These are phyloP conservation scores for Phialophora chinensis DNA, from an alignment of 2,329 filamentous ascomycete genomes.

Conservation along the genomic window DNA sequence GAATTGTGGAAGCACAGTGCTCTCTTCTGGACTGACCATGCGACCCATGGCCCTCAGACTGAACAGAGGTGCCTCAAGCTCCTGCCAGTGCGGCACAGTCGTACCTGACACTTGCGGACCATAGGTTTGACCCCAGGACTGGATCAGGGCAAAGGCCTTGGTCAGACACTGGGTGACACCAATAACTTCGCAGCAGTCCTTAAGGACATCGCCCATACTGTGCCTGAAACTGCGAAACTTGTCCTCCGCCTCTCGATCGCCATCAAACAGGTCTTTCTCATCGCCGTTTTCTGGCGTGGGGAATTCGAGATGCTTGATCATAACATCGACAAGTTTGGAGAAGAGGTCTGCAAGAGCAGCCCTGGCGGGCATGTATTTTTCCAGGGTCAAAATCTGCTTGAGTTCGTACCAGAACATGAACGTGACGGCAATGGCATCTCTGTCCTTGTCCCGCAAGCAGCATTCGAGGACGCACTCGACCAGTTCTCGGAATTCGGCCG, in stretches of 20 bases:
- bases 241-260: conserved; percentile 93
- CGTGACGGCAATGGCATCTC: conserved; percentile 89
- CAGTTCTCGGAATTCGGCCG: conserved; percentile 77
- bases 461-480: conserved; percentile 94
- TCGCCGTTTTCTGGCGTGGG: conserved; percentile 75
- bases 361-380: conserved; percentile 84
- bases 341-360: conserved; percentile 80
- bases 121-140: conserved; percentile 85
- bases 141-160: conserved; percentile 85
- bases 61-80: conserved; percentile 92
- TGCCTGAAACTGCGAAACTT: conserved; percentile 97
- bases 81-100: conserved; percentile 91
- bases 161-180: conserved; percentile 87
- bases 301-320: conserved; percentile 88
- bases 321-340: conserved; percentile 87
- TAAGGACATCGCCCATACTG: conserved; percentile 95
- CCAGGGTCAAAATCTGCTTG: conserved; percentile 92
- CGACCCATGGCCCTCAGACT: conserved; percentile 94
- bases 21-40: conserved; percentile 91
- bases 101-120: conserved; percentile 74
- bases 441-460: conserved; percentile 81
- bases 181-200: conserved; percentile 96
- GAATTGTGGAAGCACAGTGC: conserved; percentile 82
- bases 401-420: conserved; percentile 99
- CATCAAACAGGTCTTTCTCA: conserved; percentile 87